Evolutionary conservation across 176 grass and related monocot genomes (phyloP), one percentile per base, ranked within the genome.

Genomic region (Neostapfia colusana): DNA sequence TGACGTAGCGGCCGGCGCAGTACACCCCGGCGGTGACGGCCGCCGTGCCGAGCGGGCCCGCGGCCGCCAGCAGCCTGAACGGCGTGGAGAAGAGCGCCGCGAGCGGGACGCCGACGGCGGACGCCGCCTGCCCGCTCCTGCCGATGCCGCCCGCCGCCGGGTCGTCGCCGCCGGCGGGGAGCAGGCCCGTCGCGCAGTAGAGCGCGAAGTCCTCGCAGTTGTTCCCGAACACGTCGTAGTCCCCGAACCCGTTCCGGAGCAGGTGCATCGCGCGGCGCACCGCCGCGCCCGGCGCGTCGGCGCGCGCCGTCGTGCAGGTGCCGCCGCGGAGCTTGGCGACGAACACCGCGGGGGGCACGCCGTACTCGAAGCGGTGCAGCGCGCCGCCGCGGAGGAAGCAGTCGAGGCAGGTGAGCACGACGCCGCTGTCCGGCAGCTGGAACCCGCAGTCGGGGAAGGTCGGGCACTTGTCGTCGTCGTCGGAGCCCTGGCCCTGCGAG

Each of bases 151-250:
- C 2, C 31, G 14, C 0, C 0, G 14, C 79, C n/a, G 64, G 15
- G 4, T 36, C 69, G 40, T 4, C 10, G 2, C 0, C 42, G 73
- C 3, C 41, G 17, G 20, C 65, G 2, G 72, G 24, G 10, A 97
- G 72, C 0, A 97, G 85, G 3, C 87, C 87, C 7, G 93, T 93
- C 87, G 86, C 93, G 93, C 90, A 97, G 82, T 97, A 97, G 55
- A 97, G 82, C 25, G 90, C 71, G 34, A 97, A 97, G 65, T 97
- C 93, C 82, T 97, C 93, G 53, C 93, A 90, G 61, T 97, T 97
- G 88, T 97, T 97, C 54, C 88, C 90, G 65, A 93, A 97, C 35
- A 97, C 82, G 75, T 83, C 82, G 61, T 97, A 93, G 70, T 69
- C 76, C 2, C 90, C 87, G 57, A 97, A 97, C 0, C 90, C 90